A percentile compares a stretch with the other conserved stretches of the same genome.
Evolutionary conservation across 2,329 filamentous ascomycete genomes (phyloP).

Genomic region (Fusarium metavorans): DNA sequence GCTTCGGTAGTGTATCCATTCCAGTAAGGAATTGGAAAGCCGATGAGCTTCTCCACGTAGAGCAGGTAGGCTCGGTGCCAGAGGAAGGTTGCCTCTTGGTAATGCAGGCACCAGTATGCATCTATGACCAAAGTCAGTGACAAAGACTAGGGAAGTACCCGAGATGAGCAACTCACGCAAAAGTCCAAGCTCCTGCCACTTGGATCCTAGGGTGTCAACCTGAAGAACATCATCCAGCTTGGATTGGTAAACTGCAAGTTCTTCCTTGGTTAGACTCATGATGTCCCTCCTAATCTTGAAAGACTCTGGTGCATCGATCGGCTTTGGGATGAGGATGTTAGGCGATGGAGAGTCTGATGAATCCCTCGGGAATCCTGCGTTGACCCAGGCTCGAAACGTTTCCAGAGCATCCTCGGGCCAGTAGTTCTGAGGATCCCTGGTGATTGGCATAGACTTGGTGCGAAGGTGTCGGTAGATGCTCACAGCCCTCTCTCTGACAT

Average conservation of each 20-base stretch:
- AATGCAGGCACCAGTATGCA: neutral
- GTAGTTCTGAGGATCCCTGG: neutral
- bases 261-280: neutral
- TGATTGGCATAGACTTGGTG: neutral
- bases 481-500: neutral
- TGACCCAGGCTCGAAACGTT: neutral
- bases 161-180: neutral
- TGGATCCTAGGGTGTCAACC: neutral
- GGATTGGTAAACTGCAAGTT: neutral
- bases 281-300: neutral
- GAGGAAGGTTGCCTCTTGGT: neutral
- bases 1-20: neutral
- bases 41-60: neutral
- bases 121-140: neutral
- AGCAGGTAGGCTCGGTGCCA: neutral
- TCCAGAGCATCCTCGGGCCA: neutral
- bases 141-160: neutral
- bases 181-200: neutral
- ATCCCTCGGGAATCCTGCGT: neutral
- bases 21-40: neutral
- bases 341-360: neutral
- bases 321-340: neutral
- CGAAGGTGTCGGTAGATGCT: neutral
- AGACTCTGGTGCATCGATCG: neutral
- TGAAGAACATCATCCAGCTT: neutral